Evolutionary conservation across 345 rosid species (phyloP).

Genomic region (Excoecaria cochinchinensis): DNA sequence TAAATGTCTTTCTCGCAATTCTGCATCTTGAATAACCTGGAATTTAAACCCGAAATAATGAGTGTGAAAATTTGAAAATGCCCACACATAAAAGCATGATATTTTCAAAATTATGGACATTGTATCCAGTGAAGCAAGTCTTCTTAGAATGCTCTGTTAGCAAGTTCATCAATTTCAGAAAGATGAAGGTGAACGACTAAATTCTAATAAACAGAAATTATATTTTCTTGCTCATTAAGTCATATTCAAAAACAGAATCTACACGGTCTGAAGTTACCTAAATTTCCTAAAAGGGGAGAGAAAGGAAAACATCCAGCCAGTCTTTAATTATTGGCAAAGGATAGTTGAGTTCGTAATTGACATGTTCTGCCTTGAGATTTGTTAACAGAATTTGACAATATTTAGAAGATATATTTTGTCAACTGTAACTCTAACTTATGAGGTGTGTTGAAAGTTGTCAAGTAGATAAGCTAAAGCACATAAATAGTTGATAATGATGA

Average conservation of each 20-base stretch:
- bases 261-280: background rate
- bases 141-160: background rate
- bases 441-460: too few species aligned
- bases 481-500: background rate
- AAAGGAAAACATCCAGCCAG: background rate
- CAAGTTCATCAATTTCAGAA: background rate
- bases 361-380: background rate
- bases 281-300: background rate
- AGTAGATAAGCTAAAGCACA: background rate
- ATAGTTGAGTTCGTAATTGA: background rate
- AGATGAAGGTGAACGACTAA: background rate
- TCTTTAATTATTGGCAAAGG: background rate
- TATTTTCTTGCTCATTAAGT: background rate
- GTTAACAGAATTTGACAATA: background rate
- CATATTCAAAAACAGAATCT: background rate
- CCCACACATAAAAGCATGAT: background rate
- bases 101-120: conserved; percentile 1
- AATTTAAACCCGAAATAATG: conserved; percentile 16
- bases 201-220: background rate
- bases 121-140: background rate
- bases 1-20: conserved; percentile 67
- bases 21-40: conserved; percentile 67
- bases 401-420: background rate
- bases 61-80: background rate
- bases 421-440: background rate